Evolutionary conservation across 2,329 filamentous ascomycete species (phyloP), one percentile per base, ranked within the genome.

Genomic region (Arachnomyces sp.): DNA sequence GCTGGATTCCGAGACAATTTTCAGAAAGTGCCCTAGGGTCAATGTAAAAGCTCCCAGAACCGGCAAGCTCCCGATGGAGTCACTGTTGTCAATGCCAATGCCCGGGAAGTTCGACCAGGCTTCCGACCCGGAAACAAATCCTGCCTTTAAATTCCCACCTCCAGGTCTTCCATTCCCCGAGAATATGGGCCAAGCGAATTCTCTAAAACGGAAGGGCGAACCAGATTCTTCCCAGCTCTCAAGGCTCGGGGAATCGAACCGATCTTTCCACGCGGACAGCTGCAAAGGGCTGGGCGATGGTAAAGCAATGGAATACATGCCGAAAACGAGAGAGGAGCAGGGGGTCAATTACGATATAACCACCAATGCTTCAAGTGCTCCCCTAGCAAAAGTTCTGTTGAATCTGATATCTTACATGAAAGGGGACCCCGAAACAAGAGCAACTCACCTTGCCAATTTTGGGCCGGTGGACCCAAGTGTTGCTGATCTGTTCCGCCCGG

Each of bases 381-480:
- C 46, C 13, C 28, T 48, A 5, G 46, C 35, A 6, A 31, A 44
- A 12, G 39, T 42, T 17, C 20, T 47, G n/a, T 42, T 34, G 18
- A 49, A 44, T 33, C 34, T 49, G 6, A 36, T 40, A n/a, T 43
- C 40, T 3, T 49, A 49, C 20, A 28, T 40, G 28, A 33, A 32
- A 7, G 34, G 36, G 25, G 29, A 39, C 13, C 15, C 34, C 4
- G 17, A 31, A 18, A 32, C 32, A 7, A 28, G 46, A 38, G 20
- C 32, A 17, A 39, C 18, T 20, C 40, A 44, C 31, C 45, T 49
- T 36, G 42, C 47, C 3, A 38, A 45, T 33, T 49, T 44, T 40
- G 34, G 36, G n/a, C n/a, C n/a, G n/a, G n/a, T n/a, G n/a, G n/a
- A n/a, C n/a, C n/a, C n/a, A n/a, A n/a, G n/a, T n/a, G n/a, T n/a